Percentiles rank a stretch among this genome's conserved stretches.
Evolutionary conservation across 179 eudicot species (phyloP).

Genomic region (Beta macrorhiza): DNA sequence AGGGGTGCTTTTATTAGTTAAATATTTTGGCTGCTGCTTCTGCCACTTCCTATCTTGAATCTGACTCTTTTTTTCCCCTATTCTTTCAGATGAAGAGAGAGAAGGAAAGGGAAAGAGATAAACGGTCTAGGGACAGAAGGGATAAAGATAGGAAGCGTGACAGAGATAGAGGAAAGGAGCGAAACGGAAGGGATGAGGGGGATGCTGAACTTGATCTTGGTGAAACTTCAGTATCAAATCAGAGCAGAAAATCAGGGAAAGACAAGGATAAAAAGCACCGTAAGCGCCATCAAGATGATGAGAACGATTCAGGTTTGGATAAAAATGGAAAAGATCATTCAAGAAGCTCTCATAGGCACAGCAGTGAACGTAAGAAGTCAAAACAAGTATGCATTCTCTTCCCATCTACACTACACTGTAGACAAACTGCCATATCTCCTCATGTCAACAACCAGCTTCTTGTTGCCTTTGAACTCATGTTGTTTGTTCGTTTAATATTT

Average conservation of each 20-base stretch:
- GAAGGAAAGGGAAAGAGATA: conserved; percentile 55
- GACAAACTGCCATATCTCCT: background rate
- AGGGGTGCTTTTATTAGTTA: background rate
- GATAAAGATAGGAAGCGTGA: conserved; percentile 60
- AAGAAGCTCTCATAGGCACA: conserved; percentile 60
- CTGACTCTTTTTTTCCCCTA: background rate
- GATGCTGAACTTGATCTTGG: conserved; percentile 49
- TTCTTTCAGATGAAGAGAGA: conserved; percentile 69
- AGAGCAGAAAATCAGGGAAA: conserved; percentile 51
- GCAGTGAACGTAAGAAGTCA: conserved; percentile 61
- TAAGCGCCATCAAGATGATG: conserved; percentile 50
- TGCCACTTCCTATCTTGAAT: conserved; percentile 3
- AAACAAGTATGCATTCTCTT: conserved; percentile 48
- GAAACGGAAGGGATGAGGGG: conserved; percentile 46
- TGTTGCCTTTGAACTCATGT: background rate
- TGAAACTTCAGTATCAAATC: conserved; percentile 40
- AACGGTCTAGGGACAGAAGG: conserved; percentile 52
- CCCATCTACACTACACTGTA: conserved; percentile 1
- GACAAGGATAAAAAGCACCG: conserved; percentile 66
- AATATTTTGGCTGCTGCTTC: background rate
- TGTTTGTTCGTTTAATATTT: background rate
- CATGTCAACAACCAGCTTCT: background rate
- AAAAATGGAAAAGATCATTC: conserved; percentile 58
- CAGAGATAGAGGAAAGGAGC: conserved; percentile 44
- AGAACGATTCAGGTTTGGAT: conserved; percentile 50